phyloP scores from a whole-genome alignment of 306 rosid genomes.

The Fagus sylvatica region DNA sequence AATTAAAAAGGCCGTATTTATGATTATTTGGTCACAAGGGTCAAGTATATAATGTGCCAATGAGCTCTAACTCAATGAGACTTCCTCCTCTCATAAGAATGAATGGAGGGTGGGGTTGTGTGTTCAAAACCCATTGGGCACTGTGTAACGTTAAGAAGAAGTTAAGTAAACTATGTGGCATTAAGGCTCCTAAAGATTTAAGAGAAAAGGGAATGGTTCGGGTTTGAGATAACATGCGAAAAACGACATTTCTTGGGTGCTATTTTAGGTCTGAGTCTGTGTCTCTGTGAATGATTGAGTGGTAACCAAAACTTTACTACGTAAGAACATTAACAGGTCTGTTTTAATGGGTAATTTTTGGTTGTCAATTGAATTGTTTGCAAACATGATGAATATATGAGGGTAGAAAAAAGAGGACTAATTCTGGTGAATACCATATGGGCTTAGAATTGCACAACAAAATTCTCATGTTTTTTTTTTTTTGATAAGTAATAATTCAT shows the following conservation, averaged over 20 bases:
- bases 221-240: not conserved
- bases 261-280: not conserved
- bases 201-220: not conserved
- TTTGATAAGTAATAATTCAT: not conserved
- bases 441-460: not conserved
- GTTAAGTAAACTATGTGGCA: not conserved
- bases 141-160: no score
- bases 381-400: not conserved
- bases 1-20: not conserved
- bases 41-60: no score
- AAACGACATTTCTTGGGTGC: not conserved
- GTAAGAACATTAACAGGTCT: not conserved
- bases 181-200: not conserved
- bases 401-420: not conserved
- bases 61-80: no score
- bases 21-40: not conserved
- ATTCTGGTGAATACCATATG: not conserved
- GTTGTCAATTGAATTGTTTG: not conserved
- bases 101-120: no score
- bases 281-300: not conserved
- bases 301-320: not conserved
- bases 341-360: not conserved
- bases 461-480: not conserved
- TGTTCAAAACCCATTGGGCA: no score
- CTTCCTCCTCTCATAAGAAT: no score